These are phyloP conservation scores for Gnomoniopsis smithogilvyi DNA, from an alignment of 2,329 filamentous ascomycete species.

Conservation along the genomic window DNA sequence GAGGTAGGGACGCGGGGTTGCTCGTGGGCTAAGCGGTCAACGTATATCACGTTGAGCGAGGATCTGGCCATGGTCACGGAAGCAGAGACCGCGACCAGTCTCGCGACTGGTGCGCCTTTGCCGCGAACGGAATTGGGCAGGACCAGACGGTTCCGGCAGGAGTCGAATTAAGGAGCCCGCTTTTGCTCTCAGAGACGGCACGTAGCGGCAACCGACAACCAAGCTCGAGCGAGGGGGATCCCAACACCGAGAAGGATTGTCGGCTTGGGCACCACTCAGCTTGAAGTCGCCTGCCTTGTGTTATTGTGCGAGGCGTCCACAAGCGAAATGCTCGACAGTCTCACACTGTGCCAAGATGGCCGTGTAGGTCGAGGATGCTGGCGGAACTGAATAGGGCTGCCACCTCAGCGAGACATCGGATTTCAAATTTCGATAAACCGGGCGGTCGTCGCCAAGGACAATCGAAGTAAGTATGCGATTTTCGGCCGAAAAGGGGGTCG, in stretches of 20 bases:
- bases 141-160: constrained; percentile 11
- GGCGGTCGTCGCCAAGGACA: constrained; percentile 6
- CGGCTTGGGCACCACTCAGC: constrained; percentile 15
- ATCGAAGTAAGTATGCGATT: constrained; percentile 8
- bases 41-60: constrained; percentile 58
- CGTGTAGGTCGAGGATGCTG: neutral
- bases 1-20: constrained; percentile 32
- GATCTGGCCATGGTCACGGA: constrained; percentile 53
- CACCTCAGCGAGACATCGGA: constrained; percentile 13
- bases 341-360: constrained; percentile 3
- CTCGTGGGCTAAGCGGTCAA: constrained; percentile 50
- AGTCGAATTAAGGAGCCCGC: constrained; percentile 5
- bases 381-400: neutral
- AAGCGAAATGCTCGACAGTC: constrained; percentile 1
- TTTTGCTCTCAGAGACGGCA: constrained; percentile 19
- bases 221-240: constrained; percentile 16
- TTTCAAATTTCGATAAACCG: neutral
- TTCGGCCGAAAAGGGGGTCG: constrained; percentile 12
- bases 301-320: neutral
- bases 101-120: constrained; percentile 57
- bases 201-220: constrained; percentile 16
- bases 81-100: constrained; percentile 55
- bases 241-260: constrained; percentile 17
- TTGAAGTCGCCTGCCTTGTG: constrained; percentile 5
- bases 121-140: constrained; percentile 30